Percentiles rank a stretch among this genome's conserved stretches.
These are phyloP conservation scores for Pseudonitzschia multiseries DNA, from an alignment of 108 stramenopile species.

Conservation along the genomic window DNA sequence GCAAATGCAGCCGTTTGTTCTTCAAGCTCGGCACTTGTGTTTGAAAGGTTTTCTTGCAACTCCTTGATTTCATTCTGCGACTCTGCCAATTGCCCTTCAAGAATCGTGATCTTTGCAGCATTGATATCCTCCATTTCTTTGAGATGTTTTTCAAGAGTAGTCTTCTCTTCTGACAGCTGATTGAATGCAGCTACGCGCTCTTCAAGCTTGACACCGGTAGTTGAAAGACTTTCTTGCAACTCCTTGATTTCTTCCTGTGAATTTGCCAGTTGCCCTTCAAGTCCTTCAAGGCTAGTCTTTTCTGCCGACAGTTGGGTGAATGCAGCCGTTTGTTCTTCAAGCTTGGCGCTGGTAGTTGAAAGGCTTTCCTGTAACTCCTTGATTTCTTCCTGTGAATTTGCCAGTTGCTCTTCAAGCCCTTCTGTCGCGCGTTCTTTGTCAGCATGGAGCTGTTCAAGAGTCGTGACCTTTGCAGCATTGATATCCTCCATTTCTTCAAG, in stretches of 20 bases:
- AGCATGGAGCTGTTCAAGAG: neutral
- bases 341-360: neutral
- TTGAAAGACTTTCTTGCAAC: neutral
- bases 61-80: neutral
- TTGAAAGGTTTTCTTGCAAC: neutral
- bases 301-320: neutral
- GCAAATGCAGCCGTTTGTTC: too few species aligned
- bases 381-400: slow-evolving; percentile 1
- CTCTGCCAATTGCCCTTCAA: neutral
- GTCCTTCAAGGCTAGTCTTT: neutral
- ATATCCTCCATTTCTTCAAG: neutral
- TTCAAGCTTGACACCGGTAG: neutral
- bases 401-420: neutral
- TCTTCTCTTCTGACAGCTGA: neutral
- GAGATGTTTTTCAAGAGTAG: neutral
- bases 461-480: neutral
- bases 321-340: slow-evolving; percentile 2
- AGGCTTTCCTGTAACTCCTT: neutral
- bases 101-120: neutral
- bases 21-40: too few species aligned
- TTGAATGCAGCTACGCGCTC: neutral
- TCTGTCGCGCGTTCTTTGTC: neutral
- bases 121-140: neutral
- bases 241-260: slow-evolving; percentile 4
- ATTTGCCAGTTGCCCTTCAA: neutral